A percentile compares a stretch with the other conserved stretches of the same genome.
Conservation (phyloP, 139 green algal species). For the Chlorella sp. region DNA sequence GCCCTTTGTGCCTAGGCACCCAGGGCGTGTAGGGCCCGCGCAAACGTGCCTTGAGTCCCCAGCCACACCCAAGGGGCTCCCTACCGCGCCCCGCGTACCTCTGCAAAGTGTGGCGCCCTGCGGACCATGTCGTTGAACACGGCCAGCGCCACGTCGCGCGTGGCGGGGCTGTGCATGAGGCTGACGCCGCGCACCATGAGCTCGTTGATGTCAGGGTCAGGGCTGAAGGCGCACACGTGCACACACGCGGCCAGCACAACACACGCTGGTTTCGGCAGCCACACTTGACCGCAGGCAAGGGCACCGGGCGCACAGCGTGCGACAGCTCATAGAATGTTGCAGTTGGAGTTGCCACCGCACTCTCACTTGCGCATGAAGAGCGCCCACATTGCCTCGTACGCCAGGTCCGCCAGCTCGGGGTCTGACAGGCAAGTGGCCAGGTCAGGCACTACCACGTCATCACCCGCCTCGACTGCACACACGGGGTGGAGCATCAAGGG, state of each 20-base stretch:
- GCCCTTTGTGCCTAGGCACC: no score
- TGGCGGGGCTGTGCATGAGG: constrained; percentile 19
- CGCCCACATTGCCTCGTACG: constrained; percentile 41
- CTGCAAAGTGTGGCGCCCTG: constrained; percentile 26
- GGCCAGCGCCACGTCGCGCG: constrained; percentile 21
- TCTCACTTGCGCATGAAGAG: constrained; percentile 25
- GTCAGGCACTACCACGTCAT: constrained; percentile 21
- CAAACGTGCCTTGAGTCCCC: background rate
- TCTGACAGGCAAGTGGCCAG: constrained; percentile 28
- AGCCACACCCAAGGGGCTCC: background rate
- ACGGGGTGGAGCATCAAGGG: no score
- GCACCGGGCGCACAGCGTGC: background rate
- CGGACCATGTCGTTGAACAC: constrained; percentile 33
- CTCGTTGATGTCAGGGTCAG: constrained; percentile 15
- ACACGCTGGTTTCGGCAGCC: background rate
- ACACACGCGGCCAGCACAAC: background rate
- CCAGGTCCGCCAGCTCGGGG: constrained; percentile 14
- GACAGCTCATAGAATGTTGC: background rate
- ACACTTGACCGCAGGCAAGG: background rate
- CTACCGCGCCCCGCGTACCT: constrained; percentile 16
- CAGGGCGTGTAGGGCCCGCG: background rate
- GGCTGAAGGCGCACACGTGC: background rate
- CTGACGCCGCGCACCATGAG: constrained; percentile 37
- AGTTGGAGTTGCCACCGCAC: no score
- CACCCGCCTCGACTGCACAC: constrained; percentile 27